phyloP scores from a whole-genome alignment of 208 protist genomes.

The Herpetomonas samuelpessoai region DNA sequence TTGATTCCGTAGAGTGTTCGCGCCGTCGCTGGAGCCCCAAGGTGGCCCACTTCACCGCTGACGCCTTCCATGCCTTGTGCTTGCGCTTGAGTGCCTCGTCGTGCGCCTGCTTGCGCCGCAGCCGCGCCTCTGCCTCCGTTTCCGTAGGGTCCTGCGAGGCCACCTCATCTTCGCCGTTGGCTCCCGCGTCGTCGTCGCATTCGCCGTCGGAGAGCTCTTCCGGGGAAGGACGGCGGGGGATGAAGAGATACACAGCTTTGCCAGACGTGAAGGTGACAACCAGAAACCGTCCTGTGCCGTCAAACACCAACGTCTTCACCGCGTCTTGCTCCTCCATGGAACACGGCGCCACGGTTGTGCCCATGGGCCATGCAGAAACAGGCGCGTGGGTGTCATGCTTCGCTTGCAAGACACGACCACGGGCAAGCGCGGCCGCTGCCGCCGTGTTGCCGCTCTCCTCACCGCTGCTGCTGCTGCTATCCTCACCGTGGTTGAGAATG shows the following conservation, averaged over 20 bases:
- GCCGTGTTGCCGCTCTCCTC: no score
- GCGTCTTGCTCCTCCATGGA: conserved; percentile 21
- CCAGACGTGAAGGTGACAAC: conserved; percentile 42
- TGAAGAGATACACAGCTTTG: conserved; percentile 35
- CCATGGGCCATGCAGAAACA: no score
- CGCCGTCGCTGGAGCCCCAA: background rate
- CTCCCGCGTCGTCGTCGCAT: background rate
- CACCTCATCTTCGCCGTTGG: background rate
- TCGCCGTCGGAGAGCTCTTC: background rate
- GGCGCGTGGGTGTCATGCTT: no score
- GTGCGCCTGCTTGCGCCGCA: conserved; percentile 4
- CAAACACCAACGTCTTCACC: conserved; percentile 36
- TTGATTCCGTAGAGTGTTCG: background rate
- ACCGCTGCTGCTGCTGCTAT: no score
- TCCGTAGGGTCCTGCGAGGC: background rate
- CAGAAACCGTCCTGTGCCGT: conserved; percentile 41
- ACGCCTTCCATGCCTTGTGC: conserved; percentile 11
- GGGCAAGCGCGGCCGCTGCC: no score
- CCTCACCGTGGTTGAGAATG: no score
- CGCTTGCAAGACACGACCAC: no score
- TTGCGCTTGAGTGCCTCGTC: conserved; percentile 9
- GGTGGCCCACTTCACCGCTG: conserved; percentile 13
- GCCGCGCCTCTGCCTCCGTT: background rate
- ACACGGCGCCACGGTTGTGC: conserved; percentile 6
- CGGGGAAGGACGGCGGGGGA: conserved; percentile 19